These are phyloP conservation scores for Pseudozyma pruni DNA, from an alignment of 1,284 basidiomycete genomes.

Conservation along the genomic window DNA sequence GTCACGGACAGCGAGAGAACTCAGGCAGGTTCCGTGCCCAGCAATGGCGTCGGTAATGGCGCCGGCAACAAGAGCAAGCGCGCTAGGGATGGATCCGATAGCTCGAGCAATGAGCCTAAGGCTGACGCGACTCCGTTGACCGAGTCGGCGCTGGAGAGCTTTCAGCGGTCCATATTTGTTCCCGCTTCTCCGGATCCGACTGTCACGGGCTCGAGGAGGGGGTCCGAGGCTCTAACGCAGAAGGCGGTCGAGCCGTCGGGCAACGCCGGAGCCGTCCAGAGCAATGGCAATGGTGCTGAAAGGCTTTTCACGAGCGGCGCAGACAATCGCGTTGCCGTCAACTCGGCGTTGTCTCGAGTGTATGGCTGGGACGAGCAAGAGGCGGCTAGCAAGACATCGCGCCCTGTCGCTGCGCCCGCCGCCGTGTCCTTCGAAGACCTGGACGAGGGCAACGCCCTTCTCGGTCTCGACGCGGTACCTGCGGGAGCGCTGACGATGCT, in stretches of 20 bases:
- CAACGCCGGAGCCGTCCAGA: not conserved
- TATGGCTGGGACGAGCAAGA: constrained; percentile 36
- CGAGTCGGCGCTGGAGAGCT: constrained; percentile 31
- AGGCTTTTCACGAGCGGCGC: not conserved
- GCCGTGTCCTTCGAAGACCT: constrained; percentile 17
- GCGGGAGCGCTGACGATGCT: constrained; percentile 55
- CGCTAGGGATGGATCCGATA: not conserved
- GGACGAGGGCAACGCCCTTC: constrained; percentile 34
- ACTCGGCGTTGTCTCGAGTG: constrained; percentile 23
- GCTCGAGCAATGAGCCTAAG: not conserved
- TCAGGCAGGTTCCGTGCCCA: not conserved
- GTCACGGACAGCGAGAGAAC: constrained; percentile 3
- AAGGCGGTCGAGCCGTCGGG: constrained; percentile 20
- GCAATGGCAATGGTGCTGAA: not conserved
- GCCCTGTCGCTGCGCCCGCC: not conserved
- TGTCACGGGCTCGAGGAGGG: constrained; percentile 44
- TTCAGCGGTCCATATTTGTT: constrained; percentile 29
- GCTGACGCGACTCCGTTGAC: constrained; percentile 27
- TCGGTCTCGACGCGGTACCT: constrained; percentile 50
- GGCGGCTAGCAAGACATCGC: constrained; percentile 8
- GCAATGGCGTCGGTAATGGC: constrained; percentile 5
- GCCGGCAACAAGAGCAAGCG: constrained; percentile 1
- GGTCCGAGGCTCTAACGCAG: constrained; percentile 46
- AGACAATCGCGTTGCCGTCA: constrained; percentile 19
- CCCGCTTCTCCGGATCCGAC: constrained; percentile 44